Conservation (phyloP, 2,329 filamentous ascomycete genomes). For the Cryphonectria nitschkei region DNA sequence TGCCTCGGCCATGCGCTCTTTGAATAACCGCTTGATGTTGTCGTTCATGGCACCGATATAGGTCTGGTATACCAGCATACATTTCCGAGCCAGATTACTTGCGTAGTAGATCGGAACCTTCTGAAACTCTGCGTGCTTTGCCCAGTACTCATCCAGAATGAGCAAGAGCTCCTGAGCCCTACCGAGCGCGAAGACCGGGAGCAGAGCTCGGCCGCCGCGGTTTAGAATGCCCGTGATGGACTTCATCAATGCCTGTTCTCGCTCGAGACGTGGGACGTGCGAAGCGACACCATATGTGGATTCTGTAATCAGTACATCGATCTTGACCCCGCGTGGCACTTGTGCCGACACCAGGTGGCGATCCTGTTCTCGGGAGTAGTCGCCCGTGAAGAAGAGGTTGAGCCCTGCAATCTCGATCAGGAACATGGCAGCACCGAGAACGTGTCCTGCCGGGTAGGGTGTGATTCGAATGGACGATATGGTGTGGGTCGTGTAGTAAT, state of each 20-base stretch:
- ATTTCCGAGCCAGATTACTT: constrained; percentile 90
- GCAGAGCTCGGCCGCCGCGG: constrained; percentile 85
- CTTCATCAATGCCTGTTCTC: constrained; percentile 94
- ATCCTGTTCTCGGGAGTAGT: constrained; percentile 96
- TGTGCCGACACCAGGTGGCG: constrained; percentile 92
- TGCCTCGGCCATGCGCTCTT: constrained; percentile 87
- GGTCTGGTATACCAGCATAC: constrained; percentile 98
- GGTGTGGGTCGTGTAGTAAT: constrained; percentile 97
- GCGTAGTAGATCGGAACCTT: constrained; percentile 97
- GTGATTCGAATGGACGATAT: constrained; percentile 97
- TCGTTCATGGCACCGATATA: constrained; percentile 99
- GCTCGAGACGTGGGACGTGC: constrained; percentile 85
- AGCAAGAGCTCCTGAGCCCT: constrained; percentile 91
- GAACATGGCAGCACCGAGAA: constrained; percentile 98
- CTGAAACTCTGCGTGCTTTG: constrained; percentile 83
- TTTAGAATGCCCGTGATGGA: constrained; percentile 90
- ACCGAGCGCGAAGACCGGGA: constrained; percentile 94
- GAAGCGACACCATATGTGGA: constrained; percentile 96
- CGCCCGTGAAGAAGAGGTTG: constrained; percentile 96
- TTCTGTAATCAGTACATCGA: constrained; percentile 96
- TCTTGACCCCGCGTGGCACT: constrained; percentile 84
- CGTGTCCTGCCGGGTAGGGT: constrained; percentile 94
- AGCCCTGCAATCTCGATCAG: constrained; percentile 95
- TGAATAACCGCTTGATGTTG: constrained; percentile 95
- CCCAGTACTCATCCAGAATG: constrained; percentile 97